Base-by-base conservation (phyloP, 768 basidiomycete genomes). In the Suillus clintonianus region DNA sequence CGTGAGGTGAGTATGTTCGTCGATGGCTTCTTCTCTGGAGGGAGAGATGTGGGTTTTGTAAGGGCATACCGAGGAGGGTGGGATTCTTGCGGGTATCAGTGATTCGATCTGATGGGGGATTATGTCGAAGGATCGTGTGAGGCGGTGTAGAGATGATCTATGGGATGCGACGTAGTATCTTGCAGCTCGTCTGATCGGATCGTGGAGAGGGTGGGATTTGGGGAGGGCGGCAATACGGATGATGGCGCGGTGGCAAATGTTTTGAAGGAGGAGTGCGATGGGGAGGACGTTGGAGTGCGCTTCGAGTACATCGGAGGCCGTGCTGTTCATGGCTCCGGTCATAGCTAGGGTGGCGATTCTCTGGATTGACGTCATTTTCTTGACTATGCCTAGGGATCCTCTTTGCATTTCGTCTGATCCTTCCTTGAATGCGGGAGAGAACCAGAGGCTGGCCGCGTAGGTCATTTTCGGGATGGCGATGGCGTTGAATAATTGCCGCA, bases 401-500 rank as follows among this genome's bases (percentile, higher is more conserved):
- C 47, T 59, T 55, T 6, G 65, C 65, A 1, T 1, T 22, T 9
- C 24, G 17, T 34, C 53, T 27, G 17, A 30, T 2, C 4, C 5
- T 8, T 8, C 6, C 1, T 32, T 51, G 39, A 41, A 30, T 0
- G 61, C 62, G 8, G 72, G 74, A 5, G 60, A 64, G 63, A 70
- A 74, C 71, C 70, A 75, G 0, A 72, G 53, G 36, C 73, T 71
- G 1, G 67, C 59, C 4, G 27, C 27, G 4, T 27, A 27, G 27
- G 4, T 27, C 27, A 27, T 27, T 27, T 27, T 27, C 2, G 27
- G 36, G 36, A 36, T 54, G 0, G 68, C 72, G 0, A 75, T 71
- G 5, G 72, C 65, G 0, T 65, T 36, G 62, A 72, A 77, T 1
- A 77, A 72, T 15, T 62, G 67, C 17, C 58, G 24, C 62, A 72